phyloP scores from a whole-genome alignment of 768 basidiomycete genomes.

The Russula dissimulans region DNA sequence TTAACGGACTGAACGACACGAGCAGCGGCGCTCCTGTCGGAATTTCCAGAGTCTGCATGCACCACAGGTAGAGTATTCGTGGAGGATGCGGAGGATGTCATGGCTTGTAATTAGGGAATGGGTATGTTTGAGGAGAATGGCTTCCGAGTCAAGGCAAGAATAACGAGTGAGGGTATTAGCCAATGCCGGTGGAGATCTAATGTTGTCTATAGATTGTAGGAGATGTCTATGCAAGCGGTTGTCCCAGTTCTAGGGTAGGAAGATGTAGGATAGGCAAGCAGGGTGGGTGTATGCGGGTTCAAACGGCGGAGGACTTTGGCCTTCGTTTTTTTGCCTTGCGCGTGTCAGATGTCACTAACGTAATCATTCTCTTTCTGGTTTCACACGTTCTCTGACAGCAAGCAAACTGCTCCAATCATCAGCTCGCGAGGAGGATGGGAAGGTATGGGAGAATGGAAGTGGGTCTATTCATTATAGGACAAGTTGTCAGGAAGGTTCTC shows the following conservation, averaged over 20 bases:
- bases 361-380: not conserved
- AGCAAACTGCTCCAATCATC: not conserved
- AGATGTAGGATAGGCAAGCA: not conserved
- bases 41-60: constrained; percentile 50
- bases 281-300: not conserved
- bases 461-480: not conserved
- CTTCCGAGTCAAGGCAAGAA: not conserved
- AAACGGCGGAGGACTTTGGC: not conserved
- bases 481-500: not conserved
- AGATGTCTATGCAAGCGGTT: not conserved
- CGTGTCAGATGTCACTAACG: constrained; percentile 2
- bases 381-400: not conserved
- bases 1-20: constrained; percentile 55
- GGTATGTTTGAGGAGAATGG: not conserved
- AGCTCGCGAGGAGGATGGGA: not conserved
- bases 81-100: constrained; percentile 9
- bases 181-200: not conserved
- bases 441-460: not conserved
- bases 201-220: constrained; percentile 10
- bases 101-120: constrained; percentile 13
- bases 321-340: not conserved
- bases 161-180: not conserved
- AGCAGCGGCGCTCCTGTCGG: constrained; percentile 30
- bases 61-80: constrained; percentile 33
- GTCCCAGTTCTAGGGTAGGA: not conserved